Evolutionary conservation across 164 flowering plant species (phyloP), one percentile per base, ranked within the genome.

Genomic region (Litsea cubeba): DNA sequence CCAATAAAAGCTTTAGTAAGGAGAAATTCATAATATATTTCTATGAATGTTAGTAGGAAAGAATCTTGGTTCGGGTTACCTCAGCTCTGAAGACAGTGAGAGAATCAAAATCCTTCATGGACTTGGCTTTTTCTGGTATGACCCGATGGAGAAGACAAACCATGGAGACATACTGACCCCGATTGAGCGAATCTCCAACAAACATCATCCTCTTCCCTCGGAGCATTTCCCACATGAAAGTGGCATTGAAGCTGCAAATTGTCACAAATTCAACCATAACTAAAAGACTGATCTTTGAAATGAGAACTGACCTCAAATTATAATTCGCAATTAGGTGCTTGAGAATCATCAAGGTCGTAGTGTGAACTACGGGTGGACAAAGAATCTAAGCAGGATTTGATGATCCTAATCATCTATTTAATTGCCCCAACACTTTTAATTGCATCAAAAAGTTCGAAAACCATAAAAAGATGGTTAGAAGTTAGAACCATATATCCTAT

Each of bases 161-260:
- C 90, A 95, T 76, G 35, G 99, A 95, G 32, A 88, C 90, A 28
- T 82, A 95, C 68, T 92, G 97, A 15, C 98, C 98, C 1, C 98
- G 83, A 78, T 93, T 93, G 65, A 95, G 74, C 11, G 96, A 93
- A 76, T 95, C 97, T 0, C 98, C 98, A 0, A 92, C 97, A 69
- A 83, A 95, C 92, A 95, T 81, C 95, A 95, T 92, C 79, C 90
- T 82, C 82, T 93, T 95, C 65, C 95, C 97, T 70, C 98, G 65
- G 4, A 95, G 88, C 5, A 82, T 82, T 79, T 95, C 98, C 26
- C 92, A 87, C 97, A 93, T 89, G 73, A 90, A 74, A 6, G 90
- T 90, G 1, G 96, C 97, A 77, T 93, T 91, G 87, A 95, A 93
- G 23, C 99, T 95, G 91, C 22, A 50, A 49, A n/a, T 23, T 12